A percentile compares a stretch with the other conserved stretches of the same genome.
Conservation (phyloP, 2,329 filamentous ascomycete species). For the Mycogone perniciosa region DNA sequence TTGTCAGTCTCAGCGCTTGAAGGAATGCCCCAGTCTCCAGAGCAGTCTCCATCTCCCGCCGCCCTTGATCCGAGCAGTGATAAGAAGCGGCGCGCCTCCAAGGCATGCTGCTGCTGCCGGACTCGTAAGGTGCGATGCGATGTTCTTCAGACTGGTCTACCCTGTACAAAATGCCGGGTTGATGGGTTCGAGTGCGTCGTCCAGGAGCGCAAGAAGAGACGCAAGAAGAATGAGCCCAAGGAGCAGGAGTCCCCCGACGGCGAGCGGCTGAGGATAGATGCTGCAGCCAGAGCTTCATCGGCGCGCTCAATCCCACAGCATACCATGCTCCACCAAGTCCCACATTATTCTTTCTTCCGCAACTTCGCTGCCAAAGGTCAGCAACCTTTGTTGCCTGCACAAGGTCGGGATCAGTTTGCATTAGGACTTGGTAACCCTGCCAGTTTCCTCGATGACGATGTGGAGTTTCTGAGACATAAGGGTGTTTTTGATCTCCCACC, state of each 20-base stretch:
- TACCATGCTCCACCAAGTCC: slow-evolving; percentile 7
- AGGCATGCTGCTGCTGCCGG: slow-evolving; percentile 18
- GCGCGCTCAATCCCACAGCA: slow-evolving; percentile 2
- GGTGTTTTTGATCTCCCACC: slow-evolving; percentile 14
- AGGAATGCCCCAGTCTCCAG: neutral
- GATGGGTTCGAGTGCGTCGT: slow-evolving; percentile 16
- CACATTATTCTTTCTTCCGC: slow-evolving; percentile 14
- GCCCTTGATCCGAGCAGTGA: neutral
- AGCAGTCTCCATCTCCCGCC: neutral
- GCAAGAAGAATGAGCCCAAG: slow-evolving; percentile 4
- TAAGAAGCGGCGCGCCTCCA: slow-evolving; percentile 20
- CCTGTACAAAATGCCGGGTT: slow-evolving; percentile 24
- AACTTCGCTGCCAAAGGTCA: slow-evolving; percentile 8
- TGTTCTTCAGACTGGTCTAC: slow-evolving; percentile 17
- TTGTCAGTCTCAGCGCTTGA: too few species aligned
- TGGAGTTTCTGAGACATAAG: slow-evolving; percentile 15
- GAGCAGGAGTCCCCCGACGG: neutral
- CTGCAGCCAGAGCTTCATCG: neutral
- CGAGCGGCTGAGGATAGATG: neutral
- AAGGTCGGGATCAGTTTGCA: neutral
- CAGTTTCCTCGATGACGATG: slow-evolving; percentile 8
- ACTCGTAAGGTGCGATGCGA: slow-evolving; percentile 23
- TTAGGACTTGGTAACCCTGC: neutral
- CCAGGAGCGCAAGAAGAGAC: slow-evolving; percentile 15
- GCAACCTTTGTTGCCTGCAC: neutral